Percentiles rank a stretch among this genome's conserved stretches.
Conservation (phyloP, 176 grass and related monocot genomes). For the Eleusine indica region DNA sequence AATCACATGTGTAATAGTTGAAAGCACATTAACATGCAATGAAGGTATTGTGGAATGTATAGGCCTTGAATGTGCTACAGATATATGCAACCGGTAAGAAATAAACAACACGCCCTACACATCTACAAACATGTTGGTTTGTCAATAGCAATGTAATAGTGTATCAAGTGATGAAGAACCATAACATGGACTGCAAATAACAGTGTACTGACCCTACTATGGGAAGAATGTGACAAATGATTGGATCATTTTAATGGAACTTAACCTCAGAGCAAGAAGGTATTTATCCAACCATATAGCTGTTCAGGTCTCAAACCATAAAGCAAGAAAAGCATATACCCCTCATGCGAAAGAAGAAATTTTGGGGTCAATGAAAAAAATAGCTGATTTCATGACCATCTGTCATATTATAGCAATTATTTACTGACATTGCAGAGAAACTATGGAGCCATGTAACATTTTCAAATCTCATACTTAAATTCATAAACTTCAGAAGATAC, state of each 20-base stretch:
- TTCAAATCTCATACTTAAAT: background rate
- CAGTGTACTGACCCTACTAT: background rate
- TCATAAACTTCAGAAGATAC: conserved; percentile 30
- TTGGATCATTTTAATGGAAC: background rate
- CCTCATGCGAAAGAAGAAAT: background rate
- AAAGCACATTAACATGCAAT: conserved; percentile 1
- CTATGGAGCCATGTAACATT: background rate
- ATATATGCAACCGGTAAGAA: background rate
- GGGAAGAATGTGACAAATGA: background rate
- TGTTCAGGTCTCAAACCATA: background rate
- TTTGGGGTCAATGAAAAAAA: background rate
- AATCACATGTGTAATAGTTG: background rate
- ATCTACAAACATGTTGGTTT: background rate
- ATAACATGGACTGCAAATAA: conserved; percentile 18
- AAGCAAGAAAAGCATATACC: background rate
- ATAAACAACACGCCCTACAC: conserved; percentile 21
- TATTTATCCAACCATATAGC: background rate
- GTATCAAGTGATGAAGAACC: conserved; percentile 21
- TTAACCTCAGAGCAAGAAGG: background rate
- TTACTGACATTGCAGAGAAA: conserved; percentile 26
- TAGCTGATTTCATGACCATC: background rate
- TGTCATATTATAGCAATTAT: conserved; percentile 33
- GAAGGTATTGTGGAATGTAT: background rate
- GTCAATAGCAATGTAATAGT: background rate
- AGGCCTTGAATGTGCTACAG: background rate